Evolutionary conservation across 2,329 filamentous ascomycete genomes (phyloP).

Genomic region (Fusarium keratoplasticum): DNA sequence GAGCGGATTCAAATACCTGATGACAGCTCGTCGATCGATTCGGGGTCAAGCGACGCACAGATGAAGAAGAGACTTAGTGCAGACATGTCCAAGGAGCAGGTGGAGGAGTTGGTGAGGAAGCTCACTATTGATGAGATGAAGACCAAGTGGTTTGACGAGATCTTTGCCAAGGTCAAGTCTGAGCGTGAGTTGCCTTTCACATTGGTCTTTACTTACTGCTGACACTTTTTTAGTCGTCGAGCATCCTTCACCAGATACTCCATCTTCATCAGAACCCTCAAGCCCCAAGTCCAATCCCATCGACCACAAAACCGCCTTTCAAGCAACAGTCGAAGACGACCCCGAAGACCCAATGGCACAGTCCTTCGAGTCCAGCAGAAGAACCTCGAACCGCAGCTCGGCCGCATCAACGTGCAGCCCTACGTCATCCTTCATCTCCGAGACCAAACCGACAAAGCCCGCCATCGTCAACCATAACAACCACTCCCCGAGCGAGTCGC

Average conservation of each 20-base stretch:
- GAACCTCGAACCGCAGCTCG: slow-evolving; percentile 16
- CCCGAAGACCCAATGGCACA: slow-evolving; percentile 13
- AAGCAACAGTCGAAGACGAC: slow-evolving; percentile 38
- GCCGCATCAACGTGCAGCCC: slow-evolving; percentile 13
- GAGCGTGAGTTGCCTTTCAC: slow-evolving; percentile 27
- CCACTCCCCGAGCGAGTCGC: slow-evolving; percentile 4
- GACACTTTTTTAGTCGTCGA: slow-evolving; percentile 34
- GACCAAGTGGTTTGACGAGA: slow-evolving; percentile 41
- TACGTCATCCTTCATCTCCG: slow-evolving; percentile 36
- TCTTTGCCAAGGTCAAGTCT: slow-evolving; percentile 43
- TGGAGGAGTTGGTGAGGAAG: slow-evolving; percentile 40
- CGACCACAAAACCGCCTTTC: slow-evolving; percentile 17
- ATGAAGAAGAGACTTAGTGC: slow-evolving; percentile 37
- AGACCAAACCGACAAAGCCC: slow-evolving; percentile 19
- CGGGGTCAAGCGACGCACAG: slow-evolving; percentile 31
- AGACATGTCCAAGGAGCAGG: slow-evolving; percentile 43
- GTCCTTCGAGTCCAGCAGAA: background rate
- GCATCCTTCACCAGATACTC: slow-evolving; percentile 26
- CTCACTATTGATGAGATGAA: slow-evolving; percentile 44
- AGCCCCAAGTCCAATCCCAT: slow-evolving; percentile 32
- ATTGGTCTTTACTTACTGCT: background rate
- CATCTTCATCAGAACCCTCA: slow-evolving; percentile 34
- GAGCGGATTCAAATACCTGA: slow-evolving; percentile 35
- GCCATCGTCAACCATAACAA: background rate
- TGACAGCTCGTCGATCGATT: slow-evolving; percentile 28